A percentile compares a stretch with the other conserved stretches of the same genome.
These are phyloP conservation scores for Ophiosphaerella herpotricha DNA, from an alignment of 2,329 filamentous ascomycete species.

Conservation along the genomic window DNA sequence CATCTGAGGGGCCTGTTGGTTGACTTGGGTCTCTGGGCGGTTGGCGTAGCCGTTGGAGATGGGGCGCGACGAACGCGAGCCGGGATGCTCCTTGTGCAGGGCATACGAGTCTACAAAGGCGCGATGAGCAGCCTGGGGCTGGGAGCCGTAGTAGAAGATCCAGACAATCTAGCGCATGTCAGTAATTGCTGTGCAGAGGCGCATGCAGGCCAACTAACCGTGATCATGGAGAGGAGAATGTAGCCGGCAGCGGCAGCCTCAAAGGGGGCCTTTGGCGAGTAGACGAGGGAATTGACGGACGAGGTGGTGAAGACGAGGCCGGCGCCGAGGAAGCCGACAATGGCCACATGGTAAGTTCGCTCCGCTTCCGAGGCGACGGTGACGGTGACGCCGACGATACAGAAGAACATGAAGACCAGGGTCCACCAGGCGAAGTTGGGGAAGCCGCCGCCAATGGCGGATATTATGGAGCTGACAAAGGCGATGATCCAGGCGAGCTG, in stretches of 20 bases:
- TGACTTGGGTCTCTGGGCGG: constrained; percentile 81
- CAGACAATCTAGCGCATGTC: constrained; percentile 74
- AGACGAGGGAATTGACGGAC: constrained; percentile 84
- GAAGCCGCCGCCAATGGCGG: constrained; percentile 63
- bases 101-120: constrained; percentile 96
- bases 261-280: constrained; percentile 71
- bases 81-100: constrained; percentile 78
- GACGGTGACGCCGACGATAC: constrained; percentile 78
- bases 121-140: constrained; percentile 81
- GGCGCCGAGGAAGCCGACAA: constrained; percentile 83
- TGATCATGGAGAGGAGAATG: constrained; percentile 90
- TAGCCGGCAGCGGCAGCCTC: constrained; percentile 91
- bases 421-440: constrained; percentile 94
- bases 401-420: constrained; percentile 80
- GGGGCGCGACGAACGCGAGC: constrained; percentile 66
- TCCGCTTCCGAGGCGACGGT: constrained; percentile 84
- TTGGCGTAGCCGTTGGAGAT: constrained; percentile 75
- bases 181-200: constrained; percentile 14
- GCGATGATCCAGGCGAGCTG: constrained; percentile 95
- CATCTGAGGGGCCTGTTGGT: constrained; percentile 81
- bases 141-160: constrained; percentile 98
- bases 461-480: constrained; percentile 83
- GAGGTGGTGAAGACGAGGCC: constrained; percentile 86
- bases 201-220: constrained; percentile 62
- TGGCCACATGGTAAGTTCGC: constrained; percentile 87